A percentile compares a stretch with the other conserved stretches of the same genome.
Evolutionary conservation across 495 filamentous ascomycete genomes (phyloP).

Genomic region (Podospora fimiseda): DNA sequence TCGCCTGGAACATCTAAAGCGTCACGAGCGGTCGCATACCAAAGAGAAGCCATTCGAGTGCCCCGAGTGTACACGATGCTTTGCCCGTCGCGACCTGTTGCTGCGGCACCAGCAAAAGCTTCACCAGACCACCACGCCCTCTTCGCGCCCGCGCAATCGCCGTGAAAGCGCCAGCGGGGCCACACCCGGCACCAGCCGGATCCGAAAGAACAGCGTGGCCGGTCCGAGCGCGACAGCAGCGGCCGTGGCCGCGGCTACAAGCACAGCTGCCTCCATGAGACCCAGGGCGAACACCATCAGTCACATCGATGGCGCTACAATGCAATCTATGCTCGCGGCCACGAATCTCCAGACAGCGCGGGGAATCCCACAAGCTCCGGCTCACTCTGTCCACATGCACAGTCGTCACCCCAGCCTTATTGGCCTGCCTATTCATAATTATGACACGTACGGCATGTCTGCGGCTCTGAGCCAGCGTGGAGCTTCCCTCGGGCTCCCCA

Average conservation of each 20-base stretch:
- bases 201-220: conserved; percentile 88
- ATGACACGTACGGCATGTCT: conserved; percentile 60
- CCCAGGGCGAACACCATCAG: conserved; percentile 96
- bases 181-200: conserved; percentile 58
- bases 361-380: conserved; percentile 37
- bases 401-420: conserved; percentile 61
- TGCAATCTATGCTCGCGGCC: conserved; percentile 62
- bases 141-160: conserved; percentile 77
- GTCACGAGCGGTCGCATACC: conserved; percentile 96
- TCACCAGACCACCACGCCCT: conserved; percentile 90
- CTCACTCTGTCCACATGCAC: conserved; percentile 27
- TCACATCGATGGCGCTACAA: conserved; percentile 74
- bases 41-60: conserved; percentile 99
- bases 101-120: conserved; percentile 97
- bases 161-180: conserved; percentile 82
- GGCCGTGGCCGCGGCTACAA: conserved; percentile 38
- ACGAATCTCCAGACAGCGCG: conserved; percentile 43
- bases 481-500: conserved; percentile 61
- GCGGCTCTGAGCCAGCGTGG: conserved; percentile 58
- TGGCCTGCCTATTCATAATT: conserved; percentile 56
- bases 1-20: conserved; percentile 92
- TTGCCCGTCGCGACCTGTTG: conserved; percentile 87
- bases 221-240: conserved; percentile 41
- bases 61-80: conserved; percentile 90
- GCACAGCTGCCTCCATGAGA: conserved; percentile 56